Evolutionary conservation across 352 stramenopile genomes (phyloP).

Genomic region (Pythium periplocum): DNA sequence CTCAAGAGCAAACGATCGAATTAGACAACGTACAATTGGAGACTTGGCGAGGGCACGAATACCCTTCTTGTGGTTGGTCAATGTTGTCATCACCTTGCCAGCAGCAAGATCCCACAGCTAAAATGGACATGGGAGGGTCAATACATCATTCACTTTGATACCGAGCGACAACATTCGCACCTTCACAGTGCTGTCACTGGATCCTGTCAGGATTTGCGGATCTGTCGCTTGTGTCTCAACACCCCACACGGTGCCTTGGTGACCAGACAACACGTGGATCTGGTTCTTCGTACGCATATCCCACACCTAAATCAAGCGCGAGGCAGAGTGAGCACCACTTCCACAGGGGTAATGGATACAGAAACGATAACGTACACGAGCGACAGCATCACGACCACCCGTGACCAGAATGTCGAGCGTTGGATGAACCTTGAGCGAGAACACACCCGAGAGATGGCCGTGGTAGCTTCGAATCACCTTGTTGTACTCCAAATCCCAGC

Average conservation of each 20-base stretch:
- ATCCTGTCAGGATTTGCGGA: slow-evolving; percentile 92
- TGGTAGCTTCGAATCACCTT: slow-evolving; percentile 99
- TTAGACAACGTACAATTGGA: slow-evolving; percentile 43
- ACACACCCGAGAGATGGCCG: slow-evolving; percentile 98
- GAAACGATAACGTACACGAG: slow-evolving; percentile 37
- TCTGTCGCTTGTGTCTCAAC: slow-evolving; percentile 96
- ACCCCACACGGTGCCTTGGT: slow-evolving; percentile 95
- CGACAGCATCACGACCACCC: slow-evolving; percentile 89
- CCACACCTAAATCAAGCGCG: slow-evolving; percentile 81
- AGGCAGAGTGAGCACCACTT: not conserved
- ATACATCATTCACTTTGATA: too few species aligned
- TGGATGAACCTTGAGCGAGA: slow-evolving; percentile 96
- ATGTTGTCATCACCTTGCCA: slow-evolving; percentile 96
- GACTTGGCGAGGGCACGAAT: slow-evolving; percentile 91
- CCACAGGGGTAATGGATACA: not conserved
- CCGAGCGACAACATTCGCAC: slow-evolving; percentile 12
- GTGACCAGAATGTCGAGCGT: slow-evolving; percentile 98
- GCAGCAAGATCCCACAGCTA: slow-evolving; percentile 97
- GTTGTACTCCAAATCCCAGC: slow-evolving; percentile 99
- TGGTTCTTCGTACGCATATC: slow-evolving; percentile 99
- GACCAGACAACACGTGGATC: slow-evolving; percentile 95
- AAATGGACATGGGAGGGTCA: not conserved
- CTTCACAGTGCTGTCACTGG: slow-evolving; percentile 94
- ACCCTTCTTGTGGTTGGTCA: slow-evolving; percentile 99
- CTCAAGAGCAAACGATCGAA: not conserved